Percentiles rank a stretch among this genome's conserved stretches.
These are phyloP conservation scores for Aspergillus uvarum DNA, from an alignment of 2,329 filamentous ascomycete species.

Conservation along the genomic window DNA sequence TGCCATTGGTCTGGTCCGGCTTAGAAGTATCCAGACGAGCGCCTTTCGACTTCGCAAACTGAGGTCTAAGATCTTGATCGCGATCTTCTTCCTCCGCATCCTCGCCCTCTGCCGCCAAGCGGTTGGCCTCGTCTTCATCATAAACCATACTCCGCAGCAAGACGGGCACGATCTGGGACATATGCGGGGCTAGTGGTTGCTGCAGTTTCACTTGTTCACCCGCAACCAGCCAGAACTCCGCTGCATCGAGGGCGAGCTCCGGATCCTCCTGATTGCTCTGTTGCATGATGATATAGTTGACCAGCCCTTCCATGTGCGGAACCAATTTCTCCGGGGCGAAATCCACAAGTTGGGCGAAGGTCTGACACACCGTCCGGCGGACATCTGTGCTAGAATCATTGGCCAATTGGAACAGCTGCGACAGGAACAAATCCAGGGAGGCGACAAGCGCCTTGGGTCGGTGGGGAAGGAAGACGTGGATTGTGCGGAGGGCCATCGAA, in stretches of 20 bases:
- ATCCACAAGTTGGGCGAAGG: conserved; percentile 89
- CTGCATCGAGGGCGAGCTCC: conserved; percentile 87
- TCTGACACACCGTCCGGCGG: conserved; percentile 85
- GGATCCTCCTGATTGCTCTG: conserved; percentile 79
- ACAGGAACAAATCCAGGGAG: conserved; percentile 76
- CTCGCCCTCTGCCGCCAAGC: conserved; percentile 78
- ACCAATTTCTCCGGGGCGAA: conserved; percentile 85
- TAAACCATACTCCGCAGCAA: conserved; percentile 95
- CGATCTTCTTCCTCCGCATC: conserved; percentile 92
- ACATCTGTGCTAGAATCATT: conserved; percentile 77
- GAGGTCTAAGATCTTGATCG: conserved; percentile 85
- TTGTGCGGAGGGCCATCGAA: conserved; percentile 73
- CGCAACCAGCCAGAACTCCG: conserved; percentile 95
- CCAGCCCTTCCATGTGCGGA: conserved; percentile 81
- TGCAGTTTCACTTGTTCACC: conserved; percentile 83
- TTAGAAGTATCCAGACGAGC: conserved; percentile 59
- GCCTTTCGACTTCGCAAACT: conserved; percentile 73
- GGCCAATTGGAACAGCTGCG: conserved; percentile 78
- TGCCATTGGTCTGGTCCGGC: conserved; percentile 40
- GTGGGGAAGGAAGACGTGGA: conserved; percentile 88
- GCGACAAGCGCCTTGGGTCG: conserved; percentile 79
- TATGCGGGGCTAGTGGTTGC: conserved; percentile 71
- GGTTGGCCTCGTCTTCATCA: conserved; percentile 84
- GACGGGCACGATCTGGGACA: conserved; percentile 83
- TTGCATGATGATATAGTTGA: conserved; percentile 89